phyloP scores from a whole-genome alignment of 495 filamentous ascomycete species.

The Cercophora newfieldiana region DNA sequence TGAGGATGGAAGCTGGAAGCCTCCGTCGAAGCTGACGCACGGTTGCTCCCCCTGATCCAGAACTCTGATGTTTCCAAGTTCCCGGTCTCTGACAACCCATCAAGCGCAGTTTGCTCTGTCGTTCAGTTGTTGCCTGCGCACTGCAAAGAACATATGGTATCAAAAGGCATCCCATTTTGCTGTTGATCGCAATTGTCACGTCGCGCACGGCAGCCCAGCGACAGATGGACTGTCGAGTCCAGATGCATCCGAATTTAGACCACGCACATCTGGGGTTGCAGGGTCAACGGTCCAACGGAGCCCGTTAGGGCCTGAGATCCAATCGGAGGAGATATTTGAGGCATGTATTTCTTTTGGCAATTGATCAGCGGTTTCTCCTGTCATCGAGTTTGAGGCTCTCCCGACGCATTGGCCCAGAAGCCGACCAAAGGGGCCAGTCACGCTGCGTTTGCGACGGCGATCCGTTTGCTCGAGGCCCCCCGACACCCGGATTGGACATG shows the following conservation, averaged over 20 bases:
- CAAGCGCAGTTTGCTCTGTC: not conserved
- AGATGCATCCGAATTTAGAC: not conserved
- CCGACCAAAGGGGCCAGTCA: conserved; percentile 9
- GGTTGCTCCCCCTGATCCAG: conserved; percentile 1
- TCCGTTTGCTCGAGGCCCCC: conserved; percentile 19
- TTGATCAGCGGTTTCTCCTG: conserved; percentile 10
- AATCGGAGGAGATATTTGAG: conserved; percentile 9
- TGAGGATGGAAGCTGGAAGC: conserved; percentile 9
- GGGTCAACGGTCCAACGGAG: not conserved
- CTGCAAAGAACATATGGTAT: too few relatives aligned
- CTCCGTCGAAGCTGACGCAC: not conserved
- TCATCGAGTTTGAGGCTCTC: conserved; percentile 22
- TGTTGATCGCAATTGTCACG: not conserved
- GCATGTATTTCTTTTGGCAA: not conserved
- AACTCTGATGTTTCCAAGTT: conserved; percentile 5
- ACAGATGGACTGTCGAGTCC: not conserved
- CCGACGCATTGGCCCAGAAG: not conserved
- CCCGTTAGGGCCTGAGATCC: conserved; percentile 1
- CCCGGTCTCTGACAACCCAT: not conserved
- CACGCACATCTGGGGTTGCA: not conserved
- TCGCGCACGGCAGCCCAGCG: not conserved
- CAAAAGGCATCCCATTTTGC: too few relatives aligned
- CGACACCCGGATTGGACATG: conserved; percentile 1
- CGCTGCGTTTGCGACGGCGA: conserved; percentile 19
- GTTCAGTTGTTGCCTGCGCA: not conserved